A percentile compares a stretch with the other conserved stretches of the same genome.
Conservation (phyloP, 441 rosid genomes). For the Viola pubescens region DNA sequence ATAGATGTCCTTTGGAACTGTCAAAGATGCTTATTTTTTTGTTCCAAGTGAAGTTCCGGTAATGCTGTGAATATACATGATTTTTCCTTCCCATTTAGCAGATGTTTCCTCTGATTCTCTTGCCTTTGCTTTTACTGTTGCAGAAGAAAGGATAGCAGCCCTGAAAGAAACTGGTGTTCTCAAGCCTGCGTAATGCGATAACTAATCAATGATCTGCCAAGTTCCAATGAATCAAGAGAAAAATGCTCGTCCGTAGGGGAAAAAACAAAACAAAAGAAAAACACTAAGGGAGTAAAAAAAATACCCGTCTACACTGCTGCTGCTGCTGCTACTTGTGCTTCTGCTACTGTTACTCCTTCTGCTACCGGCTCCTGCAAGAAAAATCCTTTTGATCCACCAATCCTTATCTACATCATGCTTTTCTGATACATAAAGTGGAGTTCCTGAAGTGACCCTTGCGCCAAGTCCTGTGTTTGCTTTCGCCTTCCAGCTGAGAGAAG, state of each 20-base stretch:
- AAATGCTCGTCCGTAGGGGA: neutral
- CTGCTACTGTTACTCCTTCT: conserved; percentile 9
- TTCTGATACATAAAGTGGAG: conserved; percentile 18
- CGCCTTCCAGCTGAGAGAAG: conserved; percentile 22
- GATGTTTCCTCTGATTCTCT: conserved; percentile 9
- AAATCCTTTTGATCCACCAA: conserved; percentile 20
- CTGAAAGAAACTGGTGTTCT: conserved; percentile 8
- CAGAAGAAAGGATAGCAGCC: conserved; percentile 29
- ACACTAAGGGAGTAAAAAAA: neutral
- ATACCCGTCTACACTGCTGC: conserved; percentile 21
- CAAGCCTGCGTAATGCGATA: conserved; percentile 17
- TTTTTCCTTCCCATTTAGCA: neutral
- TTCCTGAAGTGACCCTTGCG: conserved; percentile 17
- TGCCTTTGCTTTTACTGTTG: conserved; percentile 13
- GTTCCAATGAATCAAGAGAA: neutral
- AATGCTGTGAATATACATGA: neutral
- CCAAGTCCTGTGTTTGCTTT: conserved; percentile 13
- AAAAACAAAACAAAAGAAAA: neutral
- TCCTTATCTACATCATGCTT: conserved; percentile 9
- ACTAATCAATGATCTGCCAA: neutral
- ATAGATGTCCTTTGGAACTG: neutral
- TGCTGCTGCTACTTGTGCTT: conserved; percentile 12
- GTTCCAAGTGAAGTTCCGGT: neutral
- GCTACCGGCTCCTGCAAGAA: conserved; percentile 4
- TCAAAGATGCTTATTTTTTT: neutral